Percentiles rank a stretch among this genome's conserved stretches.
phyloP scores from a whole-genome alignment of 2,329 filamentous ascomycete species.

The Eutypella sp. region DNA sequence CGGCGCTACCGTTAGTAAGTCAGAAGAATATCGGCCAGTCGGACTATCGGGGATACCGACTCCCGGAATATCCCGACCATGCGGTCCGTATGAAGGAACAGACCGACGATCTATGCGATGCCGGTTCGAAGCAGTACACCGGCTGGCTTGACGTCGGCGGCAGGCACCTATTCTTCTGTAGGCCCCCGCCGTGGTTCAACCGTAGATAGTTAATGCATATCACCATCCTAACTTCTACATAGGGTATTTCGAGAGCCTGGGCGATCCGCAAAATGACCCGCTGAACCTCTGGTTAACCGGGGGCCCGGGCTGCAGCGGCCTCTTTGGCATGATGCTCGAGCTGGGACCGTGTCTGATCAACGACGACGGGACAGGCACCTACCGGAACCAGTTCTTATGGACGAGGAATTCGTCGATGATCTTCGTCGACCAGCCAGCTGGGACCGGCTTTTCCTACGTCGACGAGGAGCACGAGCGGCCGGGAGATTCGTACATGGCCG shows the following conservation, averaged over 20 bases:
- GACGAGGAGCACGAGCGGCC: slow-evolving; percentile 20
- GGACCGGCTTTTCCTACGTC: slow-evolving; percentile 52
- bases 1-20: neutral
- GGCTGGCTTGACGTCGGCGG: slow-evolving; percentile 22
- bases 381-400: slow-evolving; percentile 50
- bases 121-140: slow-evolving; percentile 22
- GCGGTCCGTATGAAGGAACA: slow-evolving; percentile 22
- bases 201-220: neutral
- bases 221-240: neutral
- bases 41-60: slow-evolving; percentile 3
- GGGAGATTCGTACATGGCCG: slow-evolving; percentile 35
- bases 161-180: slow-evolving; percentile 16
- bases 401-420: slow-evolving; percentile 47
- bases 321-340: slow-evolving; percentile 10
- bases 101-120: slow-evolving; percentile 19
- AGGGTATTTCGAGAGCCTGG: slow-evolving; percentile 21
- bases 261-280: slow-evolving; percentile 14
- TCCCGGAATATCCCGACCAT: slow-evolving; percentile 13
- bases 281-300: slow-evolving; percentile 20
- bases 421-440: slow-evolving; percentile 47
- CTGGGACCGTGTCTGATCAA: slow-evolving; percentile 14
- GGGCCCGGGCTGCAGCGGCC: slow-evolving; percentile 16
- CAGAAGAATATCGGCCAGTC: neutral
- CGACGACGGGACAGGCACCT: slow-evolving; percentile 36
- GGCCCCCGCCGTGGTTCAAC: too few species aligned